Evolutionary conservation across 2,329 filamentous ascomycete species (phyloP).

Genomic region (Exophiala viscosa): DNA sequence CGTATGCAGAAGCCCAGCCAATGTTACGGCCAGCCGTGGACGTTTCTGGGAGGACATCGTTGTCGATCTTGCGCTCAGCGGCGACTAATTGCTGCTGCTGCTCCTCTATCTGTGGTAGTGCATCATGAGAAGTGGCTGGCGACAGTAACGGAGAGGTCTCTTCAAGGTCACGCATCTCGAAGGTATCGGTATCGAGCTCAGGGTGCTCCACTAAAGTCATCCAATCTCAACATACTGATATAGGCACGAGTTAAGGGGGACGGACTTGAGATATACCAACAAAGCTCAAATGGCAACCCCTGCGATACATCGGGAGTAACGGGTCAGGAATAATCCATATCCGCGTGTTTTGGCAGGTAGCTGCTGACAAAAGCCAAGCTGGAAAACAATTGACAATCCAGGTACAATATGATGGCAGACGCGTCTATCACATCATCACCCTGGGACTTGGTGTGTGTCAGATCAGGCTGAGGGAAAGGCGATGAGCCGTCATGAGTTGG

Average conservation of each 20-base stretch:
- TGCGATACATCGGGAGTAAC: too few species aligned
- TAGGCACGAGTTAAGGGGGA: too few species aligned
- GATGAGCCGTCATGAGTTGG: neutral
- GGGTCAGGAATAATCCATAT: too few species aligned
- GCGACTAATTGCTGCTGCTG: neutral
- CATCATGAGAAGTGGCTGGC: constrained; percentile 5
- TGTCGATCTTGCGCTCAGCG: constrained; percentile 59
- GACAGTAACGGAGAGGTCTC: constrained; percentile 22
- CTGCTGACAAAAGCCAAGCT: too few species aligned
- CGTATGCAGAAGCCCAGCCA: constrained; percentile 61
- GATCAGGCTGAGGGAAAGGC: neutral
- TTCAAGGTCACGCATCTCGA: constrained; percentile 17
- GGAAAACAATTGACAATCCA: too few species aligned
- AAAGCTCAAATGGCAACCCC: too few species aligned
- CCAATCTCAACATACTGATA: neutral
- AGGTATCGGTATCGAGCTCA: neutral
- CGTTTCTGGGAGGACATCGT: constrained; percentile 58
- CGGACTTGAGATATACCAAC: too few species aligned
- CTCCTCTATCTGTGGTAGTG: neutral
- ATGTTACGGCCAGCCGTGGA: constrained; percentile 57
- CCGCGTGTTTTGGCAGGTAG: too few species aligned
- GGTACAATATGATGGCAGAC: too few species aligned
- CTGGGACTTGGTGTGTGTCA: neutral
- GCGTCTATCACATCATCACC: too few species aligned
- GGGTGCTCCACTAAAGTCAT: neutral